Percentiles rank a stretch among this genome's conserved stretches.
phyloP scores from a whole-genome alignment of 163 green algal species.

The Scenedesmus sp. region DNA sequence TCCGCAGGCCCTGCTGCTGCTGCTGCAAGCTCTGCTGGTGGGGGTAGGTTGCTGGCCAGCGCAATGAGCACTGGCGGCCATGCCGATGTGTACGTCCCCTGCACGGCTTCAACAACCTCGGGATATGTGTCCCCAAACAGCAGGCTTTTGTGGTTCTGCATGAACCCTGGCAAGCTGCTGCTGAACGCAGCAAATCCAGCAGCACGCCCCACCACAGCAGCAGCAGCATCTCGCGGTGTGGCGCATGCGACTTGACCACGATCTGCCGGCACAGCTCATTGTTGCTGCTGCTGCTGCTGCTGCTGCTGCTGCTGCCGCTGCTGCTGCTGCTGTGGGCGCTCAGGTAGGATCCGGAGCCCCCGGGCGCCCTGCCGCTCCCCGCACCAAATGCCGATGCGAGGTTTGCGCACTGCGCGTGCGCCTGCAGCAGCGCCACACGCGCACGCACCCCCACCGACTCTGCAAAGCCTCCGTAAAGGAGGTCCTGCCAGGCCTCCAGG shows the following conservation, averaged over 20 bases:
- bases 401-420: slow-evolving; percentile 77
- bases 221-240: slow-evolving; percentile 63
- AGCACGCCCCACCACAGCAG: slow-evolving; percentile 74
- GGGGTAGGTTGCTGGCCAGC: slow-evolving; percentile 60
- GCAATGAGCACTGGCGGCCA: slow-evolving; percentile 75
- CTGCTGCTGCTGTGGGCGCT: slow-evolving; percentile 32
- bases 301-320: no score
- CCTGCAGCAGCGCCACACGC: slow-evolving; percentile 77
- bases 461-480: slow-evolving; percentile 67
- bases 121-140: slow-evolving; percentile 58
- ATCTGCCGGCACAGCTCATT: slow-evolving; percentile 55
- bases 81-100: slow-evolving; percentile 57
- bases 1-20: neutral
- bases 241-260: slow-evolving; percentile 57
- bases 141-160: slow-evolving; percentile 60
- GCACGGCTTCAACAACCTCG: slow-evolving; percentile 52
- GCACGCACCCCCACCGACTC: slow-evolving; percentile 81
- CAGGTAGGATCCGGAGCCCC: neutral
- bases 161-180: slow-evolving; percentile 58
- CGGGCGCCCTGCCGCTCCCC: neutral
- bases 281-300: slow-evolving; percentile 37
- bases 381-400: slow-evolving; percentile 46
- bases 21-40: slow-evolving; percentile 49
- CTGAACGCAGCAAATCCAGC: slow-evolving; percentile 69
- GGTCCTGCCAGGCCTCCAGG: slow-evolving; percentile 60